Evolutionary conservation across 208 protist species (phyloP).

Genomic region (Angomonas deanei): DNA sequence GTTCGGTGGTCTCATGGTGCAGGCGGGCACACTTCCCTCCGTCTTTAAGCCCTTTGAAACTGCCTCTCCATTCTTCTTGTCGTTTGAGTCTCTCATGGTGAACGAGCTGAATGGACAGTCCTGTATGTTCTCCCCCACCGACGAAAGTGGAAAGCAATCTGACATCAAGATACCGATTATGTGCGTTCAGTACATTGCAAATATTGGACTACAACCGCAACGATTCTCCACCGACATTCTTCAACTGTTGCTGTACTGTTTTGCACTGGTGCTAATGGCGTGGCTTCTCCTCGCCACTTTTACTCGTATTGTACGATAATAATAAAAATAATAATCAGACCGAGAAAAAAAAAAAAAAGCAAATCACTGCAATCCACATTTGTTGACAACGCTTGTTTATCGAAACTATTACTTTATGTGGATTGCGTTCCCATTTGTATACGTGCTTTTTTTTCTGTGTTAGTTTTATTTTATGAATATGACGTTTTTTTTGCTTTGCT

Average conservation of each 20-base stretch:
- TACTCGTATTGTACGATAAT: conserved; percentile 55
- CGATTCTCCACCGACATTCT: conserved; percentile 77
- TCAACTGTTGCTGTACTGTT: conserved; percentile 57
- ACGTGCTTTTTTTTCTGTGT: too few relatives aligned
- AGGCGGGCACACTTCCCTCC: conserved; percentile 72
- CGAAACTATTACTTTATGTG: too few relatives aligned
- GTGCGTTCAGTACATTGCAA: conserved; percentile 85
- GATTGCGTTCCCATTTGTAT: too few relatives aligned
- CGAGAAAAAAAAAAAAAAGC: not conserved
- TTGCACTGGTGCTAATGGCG: conserved; percentile 43
- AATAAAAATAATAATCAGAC: not conserved
- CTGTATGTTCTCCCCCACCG: conserved; percentile 75
- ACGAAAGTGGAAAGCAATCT: conserved; percentile 68
- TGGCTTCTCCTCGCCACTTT: conserved; percentile 65
- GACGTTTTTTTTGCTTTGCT: not conserved
- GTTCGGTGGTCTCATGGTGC: conserved; percentile 88
- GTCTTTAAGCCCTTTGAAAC: conserved; percentile 54
- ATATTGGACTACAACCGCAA: conserved; percentile 65
- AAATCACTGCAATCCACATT: not conserved
- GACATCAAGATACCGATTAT: conserved; percentile 57
- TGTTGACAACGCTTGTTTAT: not conserved
- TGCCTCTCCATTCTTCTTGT: conserved; percentile 85
- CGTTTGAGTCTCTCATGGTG: conserved; percentile 88
- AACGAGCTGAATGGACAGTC: conserved; percentile 89
- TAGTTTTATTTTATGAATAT: too few relatives aligned